Evolutionary conservation across 1,139 yeast genomes (phyloP).

Genomic region (Hanseniaspora sp.): DNA sequence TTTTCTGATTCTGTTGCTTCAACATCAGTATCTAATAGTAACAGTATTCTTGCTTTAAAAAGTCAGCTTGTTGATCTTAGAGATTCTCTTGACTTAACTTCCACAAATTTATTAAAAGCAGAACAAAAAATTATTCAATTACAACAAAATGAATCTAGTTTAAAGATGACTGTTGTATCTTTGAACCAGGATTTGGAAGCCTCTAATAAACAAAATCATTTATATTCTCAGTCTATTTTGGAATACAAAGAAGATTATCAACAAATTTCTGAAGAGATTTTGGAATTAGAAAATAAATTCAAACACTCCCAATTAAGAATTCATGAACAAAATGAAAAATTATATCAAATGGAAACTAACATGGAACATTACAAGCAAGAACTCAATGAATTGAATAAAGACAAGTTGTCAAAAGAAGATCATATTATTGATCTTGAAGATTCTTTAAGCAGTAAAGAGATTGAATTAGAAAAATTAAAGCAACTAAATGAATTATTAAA

Average conservation of each 20-base stretch:
- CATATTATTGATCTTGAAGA: slow-evolving; percentile 47
- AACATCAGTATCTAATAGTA: not conserved
- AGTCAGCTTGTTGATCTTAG: slow-evolving; percentile 7
- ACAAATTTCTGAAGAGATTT: slow-evolving; percentile 61
- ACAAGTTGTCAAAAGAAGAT: slow-evolving; percentile 47
- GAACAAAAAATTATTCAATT: slow-evolving; percentile 8
- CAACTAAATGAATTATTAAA: slow-evolving; percentile 36
- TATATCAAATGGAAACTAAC: slow-evolving; percentile 46
- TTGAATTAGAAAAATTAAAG: slow-evolving; percentile 44
- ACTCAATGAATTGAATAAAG: slow-evolving; percentile 46
- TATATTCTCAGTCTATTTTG: slow-evolving; percentile 34
- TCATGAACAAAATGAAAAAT: slow-evolving; percentile 46
- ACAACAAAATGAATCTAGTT: slow-evolving; percentile 1
- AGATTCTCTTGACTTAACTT: slow-evolving; percentile 2
- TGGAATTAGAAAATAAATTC: slow-evolving; percentile 62
- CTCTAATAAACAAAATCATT: slow-evolving; percentile 26
- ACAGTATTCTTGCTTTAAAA: not conserved
- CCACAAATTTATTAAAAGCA: slow-evolving; percentile 8
- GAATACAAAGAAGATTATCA: slow-evolving; percentile 65
- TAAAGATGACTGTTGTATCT: slow-evolving; percentile 7
- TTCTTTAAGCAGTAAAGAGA: slow-evolving; percentile 46
- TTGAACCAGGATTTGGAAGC: slow-evolving; percentile 23
- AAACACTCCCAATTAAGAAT: slow-evolving; percentile 45
- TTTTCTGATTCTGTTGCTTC: not conserved
- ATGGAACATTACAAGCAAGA: slow-evolving; percentile 48